These are phyloP conservation scores for Moesziomyces aphidis DNA, from an alignment of 1,284 basidiomycete species.

Conservation along the genomic window DNA sequence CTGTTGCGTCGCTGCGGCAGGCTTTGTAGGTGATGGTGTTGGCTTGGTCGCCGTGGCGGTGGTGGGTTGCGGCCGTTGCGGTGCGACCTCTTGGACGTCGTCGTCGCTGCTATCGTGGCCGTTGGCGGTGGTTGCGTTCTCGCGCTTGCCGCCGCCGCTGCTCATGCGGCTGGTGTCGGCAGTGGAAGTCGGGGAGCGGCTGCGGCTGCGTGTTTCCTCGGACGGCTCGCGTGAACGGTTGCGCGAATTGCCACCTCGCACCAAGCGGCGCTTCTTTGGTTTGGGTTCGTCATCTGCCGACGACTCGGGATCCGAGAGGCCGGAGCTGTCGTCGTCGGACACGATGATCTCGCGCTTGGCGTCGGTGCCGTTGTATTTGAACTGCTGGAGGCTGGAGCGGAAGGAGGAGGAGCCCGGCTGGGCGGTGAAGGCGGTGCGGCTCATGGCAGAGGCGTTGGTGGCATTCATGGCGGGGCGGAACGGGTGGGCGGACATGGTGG, in stretches of 20 bases:
- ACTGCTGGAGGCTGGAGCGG: conserved; percentile 35
- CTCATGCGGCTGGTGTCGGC: neutral
- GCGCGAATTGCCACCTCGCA: conserved; percentile 24
- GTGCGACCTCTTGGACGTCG: conserved; percentile 14
- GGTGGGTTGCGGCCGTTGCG: conserved; percentile 10
- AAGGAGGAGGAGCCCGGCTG: conserved; percentile 16
- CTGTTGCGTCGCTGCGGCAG: neutral
- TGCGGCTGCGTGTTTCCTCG: conserved; percentile 1
- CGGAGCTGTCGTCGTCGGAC: conserved; percentile 41
- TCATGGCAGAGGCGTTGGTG: conserved; percentile 32
- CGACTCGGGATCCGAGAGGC: conserved; percentile 36
- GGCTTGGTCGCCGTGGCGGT: neutral
- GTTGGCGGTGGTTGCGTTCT: neutral
- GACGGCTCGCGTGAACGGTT: conserved; percentile 17
- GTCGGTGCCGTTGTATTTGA: conserved; percentile 22
- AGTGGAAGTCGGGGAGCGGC: neutral
- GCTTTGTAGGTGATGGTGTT: neutral
- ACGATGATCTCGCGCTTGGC: conserved; percentile 11
- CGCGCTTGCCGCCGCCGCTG: neutral
- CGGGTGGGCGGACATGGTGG: conserved; percentile 23
- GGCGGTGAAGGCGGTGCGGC: conserved; percentile 20
- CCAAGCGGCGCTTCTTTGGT: conserved; percentile 41
- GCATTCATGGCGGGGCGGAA: conserved; percentile 39
- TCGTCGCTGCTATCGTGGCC: conserved; percentile 12
- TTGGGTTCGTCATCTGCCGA: conserved; percentile 23